Percentiles rank a stretch among this genome's conserved stretches.
These are phyloP conservation scores for Microbotryomycetes sp. DNA, from an alignment of 1,284 basidiomycete genomes.

Conservation along the genomic window DNA sequence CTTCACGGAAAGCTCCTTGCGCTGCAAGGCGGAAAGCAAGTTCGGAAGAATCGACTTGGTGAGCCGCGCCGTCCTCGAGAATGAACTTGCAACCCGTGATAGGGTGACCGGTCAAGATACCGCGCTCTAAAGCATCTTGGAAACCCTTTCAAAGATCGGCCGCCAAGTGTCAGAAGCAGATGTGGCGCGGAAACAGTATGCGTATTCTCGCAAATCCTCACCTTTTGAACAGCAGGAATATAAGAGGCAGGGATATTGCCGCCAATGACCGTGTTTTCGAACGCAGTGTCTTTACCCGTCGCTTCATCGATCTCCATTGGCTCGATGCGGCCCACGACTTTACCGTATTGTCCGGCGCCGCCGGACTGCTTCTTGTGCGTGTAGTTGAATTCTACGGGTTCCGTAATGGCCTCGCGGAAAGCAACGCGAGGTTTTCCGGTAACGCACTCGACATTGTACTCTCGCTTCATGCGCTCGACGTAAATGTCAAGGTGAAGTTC, in stretches of 20 bases:
- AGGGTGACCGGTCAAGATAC: conserved; percentile 78
- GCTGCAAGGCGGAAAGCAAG: conserved; percentile 87
- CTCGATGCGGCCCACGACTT: conserved; percentile 85
- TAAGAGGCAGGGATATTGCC: conserved; percentile 86
- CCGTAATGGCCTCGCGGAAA: conserved; percentile 89
- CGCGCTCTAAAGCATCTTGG: conserved; percentile 88
- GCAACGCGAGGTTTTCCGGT: conserved; percentile 96
- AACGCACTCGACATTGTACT: conserved; percentile 89
- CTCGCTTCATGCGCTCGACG: conserved; percentile 96
- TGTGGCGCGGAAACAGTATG: too few species aligned
- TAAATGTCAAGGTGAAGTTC: conserved; percentile 99
- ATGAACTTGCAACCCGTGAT: conserved; percentile 83
- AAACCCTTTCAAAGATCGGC: conserved; percentile 61
- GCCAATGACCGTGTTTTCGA: conserved; percentile 84
- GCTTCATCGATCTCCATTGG: conserved; percentile 76
- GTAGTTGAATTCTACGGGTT: conserved; percentile 74
- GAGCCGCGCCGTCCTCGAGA: conserved; percentile 83
- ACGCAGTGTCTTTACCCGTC: conserved; percentile 76
- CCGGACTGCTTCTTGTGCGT: conserved; percentile 99
- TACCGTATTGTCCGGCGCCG: conserved; percentile 93
- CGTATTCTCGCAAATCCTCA: too few species aligned
- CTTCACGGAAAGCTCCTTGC: conserved; percentile 88
- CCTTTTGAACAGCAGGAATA: conserved; percentile 93
- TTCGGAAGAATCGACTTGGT: conserved; percentile 96
- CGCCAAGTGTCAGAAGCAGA: neutral